Conservation (phyloP, 2,329 filamentous ascomycete species). For the Seiridium cupressi region DNA sequence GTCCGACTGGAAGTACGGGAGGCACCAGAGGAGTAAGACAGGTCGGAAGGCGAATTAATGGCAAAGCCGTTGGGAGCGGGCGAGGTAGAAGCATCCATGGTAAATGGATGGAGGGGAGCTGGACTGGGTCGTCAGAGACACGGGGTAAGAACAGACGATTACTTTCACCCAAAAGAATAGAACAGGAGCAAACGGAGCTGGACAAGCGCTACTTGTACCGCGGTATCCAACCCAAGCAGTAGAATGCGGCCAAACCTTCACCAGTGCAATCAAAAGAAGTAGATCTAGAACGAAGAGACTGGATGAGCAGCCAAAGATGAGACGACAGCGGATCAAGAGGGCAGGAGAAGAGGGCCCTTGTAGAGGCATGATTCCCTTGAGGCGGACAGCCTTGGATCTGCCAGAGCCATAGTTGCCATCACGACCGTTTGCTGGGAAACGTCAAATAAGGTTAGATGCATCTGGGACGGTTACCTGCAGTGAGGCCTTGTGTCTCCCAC, state of each 20-base stretch:
- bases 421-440: conserved; percentile 29
- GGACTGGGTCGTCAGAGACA: conserved; percentile 8
- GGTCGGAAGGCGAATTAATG: conserved; percentile 21
- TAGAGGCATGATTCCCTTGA: neutral
- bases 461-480: conserved; percentile 34
- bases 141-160: conserved; percentile 9
- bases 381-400: neutral
- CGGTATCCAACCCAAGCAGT: conserved; percentile 3
- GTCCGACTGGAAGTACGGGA: conserved; percentile 24
- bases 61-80: conserved; percentile 15
- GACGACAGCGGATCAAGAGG: neutral
- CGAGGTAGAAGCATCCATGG: conserved; percentile 22
- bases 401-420: conserved; percentile 17
- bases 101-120: conserved; percentile 13
- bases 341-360: neutral
- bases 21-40: conserved; percentile 26
- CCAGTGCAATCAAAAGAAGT: neutral
- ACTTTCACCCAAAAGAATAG: conserved; percentile 14
- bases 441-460: conserved; percentile 36
- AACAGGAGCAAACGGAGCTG: conserved; percentile 32
- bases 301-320: neutral
- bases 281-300: neutral
- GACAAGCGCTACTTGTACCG: conserved; percentile 24
- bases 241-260: neutral
- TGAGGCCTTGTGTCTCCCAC: conserved; percentile 34